Evolutionary conservation across 2,329 filamentous ascomycete species (phyloP).

Genomic region (Calonectria naviculata): DNA sequence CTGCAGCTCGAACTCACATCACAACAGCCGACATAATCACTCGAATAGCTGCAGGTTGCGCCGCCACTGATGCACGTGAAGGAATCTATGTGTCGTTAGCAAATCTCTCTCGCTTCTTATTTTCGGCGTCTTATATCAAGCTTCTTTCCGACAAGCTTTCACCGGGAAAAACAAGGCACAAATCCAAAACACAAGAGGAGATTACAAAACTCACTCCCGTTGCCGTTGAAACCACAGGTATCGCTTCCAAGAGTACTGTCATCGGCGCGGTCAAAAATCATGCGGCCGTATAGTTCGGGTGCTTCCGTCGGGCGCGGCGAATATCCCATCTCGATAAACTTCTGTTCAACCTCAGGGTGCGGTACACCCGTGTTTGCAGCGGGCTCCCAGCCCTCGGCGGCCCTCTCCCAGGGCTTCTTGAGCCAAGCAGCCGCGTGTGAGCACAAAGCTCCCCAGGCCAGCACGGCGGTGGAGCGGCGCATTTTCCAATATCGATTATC

Average conservation of each 20-base stretch:
- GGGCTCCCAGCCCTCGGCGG: slow-evolving; percentile 41
- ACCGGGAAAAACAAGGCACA: neutral
- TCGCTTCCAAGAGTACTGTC: slow-evolving; percentile 41
- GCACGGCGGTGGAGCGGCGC: slow-evolving; percentile 31
- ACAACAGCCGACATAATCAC: slow-evolving; percentile 47
- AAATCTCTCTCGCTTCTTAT: neutral
- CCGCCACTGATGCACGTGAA: slow-evolving; percentile 42
- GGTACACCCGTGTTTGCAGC: slow-evolving; percentile 39
- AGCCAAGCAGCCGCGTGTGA: slow-evolving; percentile 37
- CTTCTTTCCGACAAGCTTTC: too few relatives aligned
- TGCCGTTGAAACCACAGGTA: slow-evolving; percentile 46
- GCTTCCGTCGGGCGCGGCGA: slow-evolving; percentile 46
- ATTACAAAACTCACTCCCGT: slow-evolving; percentile 42
- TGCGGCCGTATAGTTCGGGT: slow-evolving; percentile 42
- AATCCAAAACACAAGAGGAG: neutral
- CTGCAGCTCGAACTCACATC: slow-evolving; percentile 41
- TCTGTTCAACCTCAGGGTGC: slow-evolving; percentile 23
- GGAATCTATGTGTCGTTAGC: slow-evolving; percentile 30
- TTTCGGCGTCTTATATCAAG: neutral
- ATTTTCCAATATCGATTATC: slow-evolving; percentile 15
- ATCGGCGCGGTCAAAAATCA: slow-evolving; percentile 42
- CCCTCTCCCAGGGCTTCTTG: slow-evolving; percentile 31
- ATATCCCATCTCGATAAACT: slow-evolving; percentile 43
- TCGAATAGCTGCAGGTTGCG: slow-evolving; percentile 40
- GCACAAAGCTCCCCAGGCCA: slow-evolving; percentile 39